phyloP scores from a whole-genome alignment of 257 asterid genomes.

The Coffea canephora region DNA sequence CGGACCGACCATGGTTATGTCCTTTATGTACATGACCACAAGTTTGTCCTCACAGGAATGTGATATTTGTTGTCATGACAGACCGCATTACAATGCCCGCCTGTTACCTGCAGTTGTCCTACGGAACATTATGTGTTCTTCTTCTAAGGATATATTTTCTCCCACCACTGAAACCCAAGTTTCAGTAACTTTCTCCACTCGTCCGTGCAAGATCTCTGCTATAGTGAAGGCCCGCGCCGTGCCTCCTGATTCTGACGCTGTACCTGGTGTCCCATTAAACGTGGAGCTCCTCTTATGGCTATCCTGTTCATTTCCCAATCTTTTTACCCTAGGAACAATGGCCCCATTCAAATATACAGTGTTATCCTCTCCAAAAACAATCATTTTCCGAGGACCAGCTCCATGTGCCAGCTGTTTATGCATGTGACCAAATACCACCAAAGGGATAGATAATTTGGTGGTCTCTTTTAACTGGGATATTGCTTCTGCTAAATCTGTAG shows the following conservation, averaged over 20 bases:
- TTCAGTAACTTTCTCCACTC: slow-evolving; percentile 58
- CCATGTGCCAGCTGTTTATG: slow-evolving; percentile 71
- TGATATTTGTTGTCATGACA: not conserved
- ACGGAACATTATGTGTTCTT: slow-evolving; percentile 49
- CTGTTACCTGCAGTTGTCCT: slow-evolving; percentile 21
- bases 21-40: not conserved
- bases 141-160: slow-evolving; percentile 38
- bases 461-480: slow-evolving; percentile 58
- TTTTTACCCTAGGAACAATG: slow-evolving; percentile 70
- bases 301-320: slow-evolving; percentile 30
- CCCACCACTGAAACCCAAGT: slow-evolving; percentile 78
- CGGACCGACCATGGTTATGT: not conserved
- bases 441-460: slow-evolving; percentile 42
- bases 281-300: slow-evolving; percentile 12
- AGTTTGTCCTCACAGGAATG: not conserved
- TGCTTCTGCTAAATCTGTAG: slow-evolving; percentile 78
- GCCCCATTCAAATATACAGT: slow-evolving; percentile 79
- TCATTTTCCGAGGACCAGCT: slow-evolving; percentile 71
- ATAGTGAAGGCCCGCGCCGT: slow-evolving; percentile 71
- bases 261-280: slow-evolving; percentile 19
- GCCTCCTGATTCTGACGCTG: slow-evolving; percentile 35
- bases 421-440: slow-evolving; percentile 99
- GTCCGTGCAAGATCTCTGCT: slow-evolving; percentile 58
- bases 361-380: slow-evolving; percentile 64
- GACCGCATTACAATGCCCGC: not conserved